Evolutionary conservation across 139 green algal species (phyloP).

Genomic region (Chlorella sp.): DNA sequence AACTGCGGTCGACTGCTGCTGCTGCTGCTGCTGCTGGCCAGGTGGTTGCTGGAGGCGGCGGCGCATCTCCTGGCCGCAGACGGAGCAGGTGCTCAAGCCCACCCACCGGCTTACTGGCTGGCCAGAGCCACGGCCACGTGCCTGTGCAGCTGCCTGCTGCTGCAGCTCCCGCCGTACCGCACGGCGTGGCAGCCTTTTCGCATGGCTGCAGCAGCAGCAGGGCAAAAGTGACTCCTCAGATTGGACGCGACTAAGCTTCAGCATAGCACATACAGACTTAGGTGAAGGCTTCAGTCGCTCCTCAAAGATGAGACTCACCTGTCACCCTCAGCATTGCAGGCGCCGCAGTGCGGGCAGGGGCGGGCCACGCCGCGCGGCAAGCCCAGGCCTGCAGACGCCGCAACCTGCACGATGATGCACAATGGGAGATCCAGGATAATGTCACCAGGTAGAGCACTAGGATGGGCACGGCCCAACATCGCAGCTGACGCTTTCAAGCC

Average conservation of each 20-base stretch:
- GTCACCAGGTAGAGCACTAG: too few species aligned
- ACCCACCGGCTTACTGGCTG: neutral
- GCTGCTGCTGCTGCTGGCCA: neutral
- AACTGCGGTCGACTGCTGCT: neutral
- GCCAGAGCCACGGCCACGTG: neutral
- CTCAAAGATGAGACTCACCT: neutral
- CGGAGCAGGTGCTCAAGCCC: neutral
- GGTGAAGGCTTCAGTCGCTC: too few species aligned
- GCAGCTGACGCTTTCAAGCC: too few species aligned
- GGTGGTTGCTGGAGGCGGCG: conserved; percentile 8
- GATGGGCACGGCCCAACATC: too few species aligned
- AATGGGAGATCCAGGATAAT: too few species aligned
- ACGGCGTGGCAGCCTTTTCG: neutral
- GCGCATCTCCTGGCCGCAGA: neutral
- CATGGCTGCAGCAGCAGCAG: neutral
- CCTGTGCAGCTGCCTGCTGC: neutral
- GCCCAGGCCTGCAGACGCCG: neutral
- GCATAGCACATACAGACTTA: too few species aligned
- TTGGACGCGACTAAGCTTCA: too few species aligned
- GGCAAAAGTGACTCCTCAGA: too few species aligned
- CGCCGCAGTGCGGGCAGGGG: neutral
- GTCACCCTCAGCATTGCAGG: neutral
- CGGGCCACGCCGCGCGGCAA: neutral
- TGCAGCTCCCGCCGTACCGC: conserved; percentile 7
- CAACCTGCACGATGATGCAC: neutral